Evolutionary conservation across 2,329 filamentous ascomycete species (phyloP).

Genomic region (Phyllosticta capitalensis): DNA sequence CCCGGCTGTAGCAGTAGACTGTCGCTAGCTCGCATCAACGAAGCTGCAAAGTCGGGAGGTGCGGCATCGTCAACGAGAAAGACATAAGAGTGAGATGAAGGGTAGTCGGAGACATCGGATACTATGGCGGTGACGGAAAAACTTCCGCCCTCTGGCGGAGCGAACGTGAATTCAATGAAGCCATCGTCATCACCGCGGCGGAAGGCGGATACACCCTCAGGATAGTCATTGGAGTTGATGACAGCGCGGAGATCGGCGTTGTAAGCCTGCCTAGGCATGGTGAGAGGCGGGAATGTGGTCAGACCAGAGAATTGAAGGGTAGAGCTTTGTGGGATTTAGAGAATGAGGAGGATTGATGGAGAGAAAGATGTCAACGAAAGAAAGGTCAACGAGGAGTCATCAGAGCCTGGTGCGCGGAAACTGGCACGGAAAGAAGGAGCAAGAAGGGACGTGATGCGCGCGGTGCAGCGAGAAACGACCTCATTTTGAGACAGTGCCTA

Average conservation of each 20-base stretch:
- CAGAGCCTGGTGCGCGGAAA: no score
- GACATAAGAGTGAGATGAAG: conserved; percentile 47
- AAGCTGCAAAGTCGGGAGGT: no score
- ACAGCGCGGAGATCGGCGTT: conserved; percentile 46
- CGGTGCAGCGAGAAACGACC: no score
- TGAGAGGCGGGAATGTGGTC: conserved; percentile 11
- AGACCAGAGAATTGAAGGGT: background rate
- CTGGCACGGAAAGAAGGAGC: no score
- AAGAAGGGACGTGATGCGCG: no score
- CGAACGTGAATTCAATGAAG: conserved; percentile 55
- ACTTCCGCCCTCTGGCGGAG: conserved; percentile 22
- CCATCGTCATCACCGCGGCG: conserved; percentile 60
- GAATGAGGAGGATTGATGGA: background rate
- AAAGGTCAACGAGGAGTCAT: no score
- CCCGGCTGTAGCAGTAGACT: conserved; percentile 27
- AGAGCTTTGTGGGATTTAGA: background rate
- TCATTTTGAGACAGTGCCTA: no score
- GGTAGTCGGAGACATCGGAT: conserved; percentile 52
- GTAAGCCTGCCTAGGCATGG: conserved; percentile 60
- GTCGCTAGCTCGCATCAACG: no score
- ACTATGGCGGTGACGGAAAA: conserved; percentile 31
- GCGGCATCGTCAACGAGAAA: conserved; percentile 44
- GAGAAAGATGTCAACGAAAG: no score
- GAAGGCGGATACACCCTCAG: conserved; percentile 44
- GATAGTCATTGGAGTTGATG: conserved; percentile 28